Evolutionary conservation across 768 basidiomycete species (phyloP).

Genomic region (Podaxis rugospora): DNA sequence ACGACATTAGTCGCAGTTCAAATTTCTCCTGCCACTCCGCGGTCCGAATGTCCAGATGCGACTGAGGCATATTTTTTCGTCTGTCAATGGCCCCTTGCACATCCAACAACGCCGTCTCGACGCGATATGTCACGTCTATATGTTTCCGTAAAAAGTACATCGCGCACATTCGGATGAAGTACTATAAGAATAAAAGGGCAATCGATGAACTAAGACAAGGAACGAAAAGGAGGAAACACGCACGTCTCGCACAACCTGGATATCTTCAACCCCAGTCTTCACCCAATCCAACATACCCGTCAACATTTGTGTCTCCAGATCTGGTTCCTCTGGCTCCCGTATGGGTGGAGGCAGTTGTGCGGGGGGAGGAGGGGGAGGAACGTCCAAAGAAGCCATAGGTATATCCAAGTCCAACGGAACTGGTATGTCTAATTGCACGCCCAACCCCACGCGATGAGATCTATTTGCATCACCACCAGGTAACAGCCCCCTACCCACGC

Average conservation of each 20-base stretch:
- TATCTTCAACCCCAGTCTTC: conserved; percentile 1
- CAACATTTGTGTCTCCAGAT: conserved; percentile 6
- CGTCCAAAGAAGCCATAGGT: not conserved
- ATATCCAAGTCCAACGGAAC: not conserved
- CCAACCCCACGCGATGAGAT: not conserved
- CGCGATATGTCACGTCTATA: conserved; percentile 24
- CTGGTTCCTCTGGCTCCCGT: not conserved
- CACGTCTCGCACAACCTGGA: conserved; percentile 3
- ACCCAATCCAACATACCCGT: conserved; percentile 2
- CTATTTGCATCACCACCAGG: not conserved
- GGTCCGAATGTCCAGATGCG: conserved; percentile 28
- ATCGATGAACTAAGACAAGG: not conserved
- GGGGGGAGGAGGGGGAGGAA: not conserved
- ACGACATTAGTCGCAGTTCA: conserved; percentile 26
- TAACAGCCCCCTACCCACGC: not conserved
- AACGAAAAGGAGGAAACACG: not conserved
- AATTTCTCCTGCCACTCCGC: conserved; percentile 30
- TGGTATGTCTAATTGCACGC: not conserved
- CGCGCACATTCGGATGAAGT: conserved; percentile 1
- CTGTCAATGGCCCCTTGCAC: conserved; percentile 5
- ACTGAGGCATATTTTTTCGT: conserved; percentile 8
- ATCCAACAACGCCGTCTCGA: conserved; percentile 21
- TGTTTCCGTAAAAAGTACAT: conserved; percentile 15
- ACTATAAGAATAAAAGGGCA: not conserved
- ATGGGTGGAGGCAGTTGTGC: not conserved